Conservation (phyloP, 768 basidiomycete genomes). For the Serpula lacrymans region DNA sequence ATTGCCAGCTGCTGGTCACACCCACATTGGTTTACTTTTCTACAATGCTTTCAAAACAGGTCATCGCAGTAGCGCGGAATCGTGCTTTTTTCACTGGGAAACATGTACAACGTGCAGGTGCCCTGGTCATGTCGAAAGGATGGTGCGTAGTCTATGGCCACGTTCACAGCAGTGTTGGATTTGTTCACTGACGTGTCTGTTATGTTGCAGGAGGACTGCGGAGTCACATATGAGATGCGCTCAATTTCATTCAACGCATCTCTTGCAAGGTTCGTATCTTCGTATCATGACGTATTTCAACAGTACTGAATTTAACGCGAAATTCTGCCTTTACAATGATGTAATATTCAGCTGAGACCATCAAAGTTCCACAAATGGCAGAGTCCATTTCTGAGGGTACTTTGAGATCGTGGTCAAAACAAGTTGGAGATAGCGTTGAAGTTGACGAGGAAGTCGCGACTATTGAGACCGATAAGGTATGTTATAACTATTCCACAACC, state of each 20-base stretch:
- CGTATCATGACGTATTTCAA: constrained; percentile 22
- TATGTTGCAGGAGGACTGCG: constrained; percentile 40
- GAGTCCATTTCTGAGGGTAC: constrained; percentile 99
- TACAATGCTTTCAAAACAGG: constrained; percentile 67
- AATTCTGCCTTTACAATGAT: constrained; percentile 5
- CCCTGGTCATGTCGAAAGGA: constrained; percentile 39
- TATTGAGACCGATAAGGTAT: constrained; percentile 98
- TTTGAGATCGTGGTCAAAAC: constrained; percentile 90
- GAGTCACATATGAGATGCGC: constrained; percentile 47
- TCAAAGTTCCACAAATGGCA: constrained; percentile 97
- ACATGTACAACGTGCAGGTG: constrained; percentile 25
- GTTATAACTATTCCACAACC: constrained; percentile 8
- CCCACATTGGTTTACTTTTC: neutral
- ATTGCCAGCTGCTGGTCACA: neutral
- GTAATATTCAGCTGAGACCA: constrained; percentile 63
- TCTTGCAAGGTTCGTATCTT: constrained; percentile 62
- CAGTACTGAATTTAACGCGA: constrained; percentile 2
- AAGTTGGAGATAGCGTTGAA: constrained; percentile 87
- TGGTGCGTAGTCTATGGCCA: constrained; percentile 38
- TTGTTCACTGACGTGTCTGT: constrained; percentile 11
- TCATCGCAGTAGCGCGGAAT: constrained; percentile 61
- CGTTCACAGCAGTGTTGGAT: constrained; percentile 4
- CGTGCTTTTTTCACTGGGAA: constrained; percentile 45
- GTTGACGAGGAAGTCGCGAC: constrained; percentile 96
- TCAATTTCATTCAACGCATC: constrained; percentile 66